Conservation (phyloP, 768 basidiomycete genomes). For the Leucogyrophana mollusca region DNA sequence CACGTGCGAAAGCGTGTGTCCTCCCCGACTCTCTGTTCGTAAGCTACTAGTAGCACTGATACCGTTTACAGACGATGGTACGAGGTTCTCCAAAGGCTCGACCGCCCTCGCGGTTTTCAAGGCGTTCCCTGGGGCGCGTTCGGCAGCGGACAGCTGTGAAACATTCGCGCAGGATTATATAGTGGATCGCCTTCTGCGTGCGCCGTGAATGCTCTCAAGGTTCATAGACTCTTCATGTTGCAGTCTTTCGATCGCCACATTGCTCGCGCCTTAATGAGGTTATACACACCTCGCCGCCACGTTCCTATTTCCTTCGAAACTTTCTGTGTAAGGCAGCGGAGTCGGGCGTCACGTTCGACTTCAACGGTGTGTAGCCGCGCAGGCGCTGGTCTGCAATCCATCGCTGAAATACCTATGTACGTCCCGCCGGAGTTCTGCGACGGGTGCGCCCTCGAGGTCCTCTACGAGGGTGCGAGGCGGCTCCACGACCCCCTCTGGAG, state of each 20-base stretch:
- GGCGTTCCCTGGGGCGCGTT: background rate
- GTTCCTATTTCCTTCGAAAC: background rate
- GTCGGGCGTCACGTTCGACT: background rate
- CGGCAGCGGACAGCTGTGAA: background rate
- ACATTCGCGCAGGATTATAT: background rate
- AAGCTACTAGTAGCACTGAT: background rate
- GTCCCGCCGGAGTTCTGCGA: background rate
- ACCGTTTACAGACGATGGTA: conserved; percentile 1
- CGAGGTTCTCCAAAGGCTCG: background rate
- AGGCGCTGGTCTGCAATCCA: background rate
- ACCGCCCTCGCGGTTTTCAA: background rate
- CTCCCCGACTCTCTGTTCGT: background rate
- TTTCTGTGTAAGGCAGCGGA: background rate
- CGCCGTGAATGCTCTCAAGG: background rate
- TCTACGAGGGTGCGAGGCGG: background rate
- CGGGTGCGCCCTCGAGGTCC: background rate
- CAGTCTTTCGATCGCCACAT: too few species aligned
- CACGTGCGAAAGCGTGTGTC: conserved; percentile 11
- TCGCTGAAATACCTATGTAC: too few species aligned
- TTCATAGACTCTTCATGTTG: too few species aligned
- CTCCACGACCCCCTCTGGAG: background rate
- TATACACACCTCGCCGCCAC: too few species aligned
- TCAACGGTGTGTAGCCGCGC: background rate
- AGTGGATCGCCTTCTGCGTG: background rate
- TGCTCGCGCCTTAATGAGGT: too few species aligned